These are phyloP conservation scores for Agapanthus africanus DNA, from an alignment of 106 monocot species.

Conservation along the genomic window DNA sequence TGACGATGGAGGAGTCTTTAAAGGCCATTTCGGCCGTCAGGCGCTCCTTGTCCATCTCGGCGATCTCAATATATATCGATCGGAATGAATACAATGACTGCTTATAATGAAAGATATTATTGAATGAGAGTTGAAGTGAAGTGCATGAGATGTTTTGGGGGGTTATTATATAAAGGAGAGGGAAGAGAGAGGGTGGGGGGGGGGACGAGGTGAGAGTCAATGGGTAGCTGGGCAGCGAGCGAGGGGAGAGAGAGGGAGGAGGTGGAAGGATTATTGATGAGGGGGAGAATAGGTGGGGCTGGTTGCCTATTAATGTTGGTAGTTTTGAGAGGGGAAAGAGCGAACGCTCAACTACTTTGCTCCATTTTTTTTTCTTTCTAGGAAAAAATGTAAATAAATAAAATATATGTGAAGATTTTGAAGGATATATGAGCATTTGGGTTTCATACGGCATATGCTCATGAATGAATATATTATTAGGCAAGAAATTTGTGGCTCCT, in stretches of 20 bases:
- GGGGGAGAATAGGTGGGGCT: constrained; percentile 3
- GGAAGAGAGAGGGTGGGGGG: background rate
- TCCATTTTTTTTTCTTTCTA: background rate
- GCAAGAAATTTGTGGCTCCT: no score
- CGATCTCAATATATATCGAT: background rate
- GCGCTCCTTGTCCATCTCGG: constrained; percentile 55
- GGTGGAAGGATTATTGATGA: background rate
- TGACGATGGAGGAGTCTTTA: constrained; percentile 47
- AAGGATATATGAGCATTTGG: background rate
- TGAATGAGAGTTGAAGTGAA: background rate
- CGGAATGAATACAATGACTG: background rate
- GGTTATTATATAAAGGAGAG: background rate
- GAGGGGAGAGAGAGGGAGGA: background rate
- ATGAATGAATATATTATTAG: no score
- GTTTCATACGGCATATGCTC: background rate
- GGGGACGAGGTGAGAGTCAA: no score
- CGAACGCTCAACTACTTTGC: constrained; percentile 8
- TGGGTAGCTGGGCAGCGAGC: background rate
- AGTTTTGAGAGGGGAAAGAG: background rate
- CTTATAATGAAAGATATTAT: no score
- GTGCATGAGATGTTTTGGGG: background rate
- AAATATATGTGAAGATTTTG: background rate
- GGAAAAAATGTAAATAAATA: background rate
- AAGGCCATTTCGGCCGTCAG: constrained; percentile 76
- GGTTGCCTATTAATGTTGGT: constrained; percentile 10